phyloP scores from a whole-genome alignment of 148 eudicot species.

The Camellia granthamiana region DNA sequence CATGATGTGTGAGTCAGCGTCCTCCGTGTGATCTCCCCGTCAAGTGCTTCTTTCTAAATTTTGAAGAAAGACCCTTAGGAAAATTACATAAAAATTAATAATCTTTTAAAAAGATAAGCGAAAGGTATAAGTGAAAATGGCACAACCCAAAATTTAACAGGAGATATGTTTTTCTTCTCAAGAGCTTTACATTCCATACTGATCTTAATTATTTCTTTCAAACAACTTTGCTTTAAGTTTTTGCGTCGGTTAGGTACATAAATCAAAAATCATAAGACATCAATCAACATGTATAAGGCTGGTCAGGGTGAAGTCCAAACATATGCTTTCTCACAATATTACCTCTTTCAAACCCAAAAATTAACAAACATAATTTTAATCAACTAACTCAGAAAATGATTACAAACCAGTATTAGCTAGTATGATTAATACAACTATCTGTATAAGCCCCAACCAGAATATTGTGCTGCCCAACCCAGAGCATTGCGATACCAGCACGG shows the following conservation, averaged over 20 bases:
- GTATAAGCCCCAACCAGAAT: too few species aligned
- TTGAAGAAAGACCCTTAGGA: background rate
- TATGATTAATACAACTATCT: background rate
- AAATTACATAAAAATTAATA: background rate
- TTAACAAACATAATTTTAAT: background rate
- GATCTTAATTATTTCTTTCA: background rate
- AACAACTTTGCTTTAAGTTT: too few species aligned
- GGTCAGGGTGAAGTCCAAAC: background rate
- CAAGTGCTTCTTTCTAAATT: slow-evolving; percentile 66
- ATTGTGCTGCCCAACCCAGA: too few species aligned
- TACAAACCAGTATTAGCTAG: background rate
- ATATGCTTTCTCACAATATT: background rate
- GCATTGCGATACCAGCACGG: background rate
- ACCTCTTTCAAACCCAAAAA: slow-evolving; percentile 5
- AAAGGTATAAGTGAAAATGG: background rate
- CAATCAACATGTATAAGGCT: background rate
- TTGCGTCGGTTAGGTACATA: background rate
- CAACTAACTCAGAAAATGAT: background rate
- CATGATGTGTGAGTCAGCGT: slow-evolving; percentile 80
- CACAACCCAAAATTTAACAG: background rate
- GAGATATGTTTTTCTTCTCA: background rate
- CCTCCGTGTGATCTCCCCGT: slow-evolving; percentile 76
- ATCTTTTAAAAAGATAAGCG: background rate
- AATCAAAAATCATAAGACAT: background rate
- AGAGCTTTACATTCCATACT: background rate